Conservation (phyloP, 257 asterid genomes). For the Capsicum baccatum region DNA sequence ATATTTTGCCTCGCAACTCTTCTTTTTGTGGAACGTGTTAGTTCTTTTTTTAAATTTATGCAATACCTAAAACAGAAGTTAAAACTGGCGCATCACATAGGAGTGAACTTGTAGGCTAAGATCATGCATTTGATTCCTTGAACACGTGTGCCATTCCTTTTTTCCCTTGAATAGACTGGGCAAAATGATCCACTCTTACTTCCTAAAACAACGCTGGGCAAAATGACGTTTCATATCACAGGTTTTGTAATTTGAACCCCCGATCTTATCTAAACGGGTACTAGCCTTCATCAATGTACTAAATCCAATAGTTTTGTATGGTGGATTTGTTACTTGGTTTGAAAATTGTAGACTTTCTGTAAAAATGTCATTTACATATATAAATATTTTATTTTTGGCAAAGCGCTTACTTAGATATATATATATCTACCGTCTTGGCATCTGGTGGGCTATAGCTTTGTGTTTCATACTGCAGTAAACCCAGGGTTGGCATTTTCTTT, state of each 20-base stretch:
- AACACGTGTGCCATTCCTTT: not conserved
- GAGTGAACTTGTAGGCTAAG: not conserved
- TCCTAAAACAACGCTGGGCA: not conserved
- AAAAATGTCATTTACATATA: not conserved
- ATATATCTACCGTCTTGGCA: not conserved
- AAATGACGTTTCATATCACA: not conserved
- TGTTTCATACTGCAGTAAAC: not conserved
- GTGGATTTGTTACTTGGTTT: slow-evolving; percentile 20
- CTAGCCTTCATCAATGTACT: not conserved
- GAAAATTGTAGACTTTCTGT: not conserved
- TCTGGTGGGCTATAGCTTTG: slow-evolving; percentile 1
- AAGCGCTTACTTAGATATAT: not conserved
- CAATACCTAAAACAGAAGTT: not conserved
- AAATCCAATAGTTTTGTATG: not conserved
- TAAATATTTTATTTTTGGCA: not conserved
- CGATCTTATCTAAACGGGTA: not conserved
- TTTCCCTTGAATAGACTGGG: not conserved
- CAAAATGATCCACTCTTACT: not conserved
- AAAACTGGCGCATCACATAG: not conserved
- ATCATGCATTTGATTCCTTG: slow-evolving; percentile 5
- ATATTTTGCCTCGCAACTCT: not conserved
- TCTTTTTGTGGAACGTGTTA: not conserved
- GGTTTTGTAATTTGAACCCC: not conserved
- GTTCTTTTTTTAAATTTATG: not conserved
- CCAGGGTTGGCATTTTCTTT: not conserved